These are phyloP conservation scores for Vitis hybrid DNA, from an alignment of 177 flowering plant species.

Conservation along the genomic window DNA sequence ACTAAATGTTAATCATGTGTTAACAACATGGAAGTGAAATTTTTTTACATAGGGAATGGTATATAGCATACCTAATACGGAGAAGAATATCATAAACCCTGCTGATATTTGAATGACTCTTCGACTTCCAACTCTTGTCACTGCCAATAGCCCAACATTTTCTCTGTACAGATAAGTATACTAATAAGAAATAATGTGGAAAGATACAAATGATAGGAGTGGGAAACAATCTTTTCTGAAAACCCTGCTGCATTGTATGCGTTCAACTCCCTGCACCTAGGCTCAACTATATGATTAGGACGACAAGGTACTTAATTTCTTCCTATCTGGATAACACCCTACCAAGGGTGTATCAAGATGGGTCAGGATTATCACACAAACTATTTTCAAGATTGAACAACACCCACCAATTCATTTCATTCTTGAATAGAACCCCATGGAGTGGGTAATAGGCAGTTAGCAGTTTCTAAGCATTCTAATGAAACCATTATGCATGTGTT, in stretches of 20 bases:
- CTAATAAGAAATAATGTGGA: neutral
- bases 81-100: conserved; percentile 66
- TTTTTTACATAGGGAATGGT: neutral
- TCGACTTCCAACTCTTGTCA: conserved; percentile 68
- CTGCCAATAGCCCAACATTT: conserved; percentile 65
- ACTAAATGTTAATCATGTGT: neutral
- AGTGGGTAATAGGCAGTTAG: too few relatives aligned
- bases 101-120: conserved; percentile 64
- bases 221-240: neutral
- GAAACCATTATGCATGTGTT: too few relatives aligned
- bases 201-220: neutral
- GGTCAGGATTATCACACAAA: neutral
- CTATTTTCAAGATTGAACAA: neutral
- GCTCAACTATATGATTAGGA: neutral
- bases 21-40: conserved; percentile 1
- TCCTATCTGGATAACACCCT: too few relatives aligned
- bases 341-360: neutral
- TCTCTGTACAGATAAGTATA: conserved; percentile 35
- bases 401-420: too few relatives aligned
- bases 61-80: conserved; percentile 45
- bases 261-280: neutral
- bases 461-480: too few relatives aligned
- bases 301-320: neutral
- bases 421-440: too few relatives aligned
- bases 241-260: neutral